Conservation (phyloP, 2,329 filamentous ascomycete genomes). For the Pestalotiopsis fici region DNA sequence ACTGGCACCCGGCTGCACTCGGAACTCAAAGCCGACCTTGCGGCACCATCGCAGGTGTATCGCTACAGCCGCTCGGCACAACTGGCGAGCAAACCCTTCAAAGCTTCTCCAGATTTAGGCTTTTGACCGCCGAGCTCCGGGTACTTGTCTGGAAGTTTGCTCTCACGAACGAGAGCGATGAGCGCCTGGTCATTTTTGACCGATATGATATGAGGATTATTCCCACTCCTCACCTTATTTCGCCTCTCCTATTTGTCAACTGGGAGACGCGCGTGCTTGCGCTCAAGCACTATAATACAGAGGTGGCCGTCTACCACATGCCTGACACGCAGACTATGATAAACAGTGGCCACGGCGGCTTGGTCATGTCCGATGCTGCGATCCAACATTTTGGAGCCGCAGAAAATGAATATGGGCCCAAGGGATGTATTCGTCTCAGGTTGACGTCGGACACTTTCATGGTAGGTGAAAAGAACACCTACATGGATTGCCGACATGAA, state of each 20-base stretch:
- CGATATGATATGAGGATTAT: not conserved
- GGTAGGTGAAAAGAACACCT: not conserved
- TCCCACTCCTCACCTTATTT: not conserved
- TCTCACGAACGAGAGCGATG: not conserved
- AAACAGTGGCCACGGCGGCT: not conserved
- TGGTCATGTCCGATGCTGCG: not conserved
- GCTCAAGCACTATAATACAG: not conserved
- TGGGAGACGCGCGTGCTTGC: not conserved
- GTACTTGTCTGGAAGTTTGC: not conserved
- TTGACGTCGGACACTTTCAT: not conserved
- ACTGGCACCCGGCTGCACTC: no score
- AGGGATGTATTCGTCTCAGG: not conserved
- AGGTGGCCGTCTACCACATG: not conserved
- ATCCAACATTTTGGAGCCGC: no score
- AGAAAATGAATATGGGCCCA: not conserved
- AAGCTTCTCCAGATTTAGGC: not conserved
- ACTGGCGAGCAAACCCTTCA: not conserved
- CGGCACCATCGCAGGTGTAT: no score
- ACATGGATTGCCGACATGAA: not conserved
- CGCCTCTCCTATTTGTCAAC: not conserved
- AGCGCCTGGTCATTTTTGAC: not conserved
- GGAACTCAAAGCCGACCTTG: no score
- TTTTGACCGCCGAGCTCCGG: not conserved
- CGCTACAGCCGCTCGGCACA: no score
- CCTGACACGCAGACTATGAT: not conserved